Evolutionary conservation across 148 eudicot genomes (phyloP).

Genomic region (Vaccinium corymbosum): DNA sequence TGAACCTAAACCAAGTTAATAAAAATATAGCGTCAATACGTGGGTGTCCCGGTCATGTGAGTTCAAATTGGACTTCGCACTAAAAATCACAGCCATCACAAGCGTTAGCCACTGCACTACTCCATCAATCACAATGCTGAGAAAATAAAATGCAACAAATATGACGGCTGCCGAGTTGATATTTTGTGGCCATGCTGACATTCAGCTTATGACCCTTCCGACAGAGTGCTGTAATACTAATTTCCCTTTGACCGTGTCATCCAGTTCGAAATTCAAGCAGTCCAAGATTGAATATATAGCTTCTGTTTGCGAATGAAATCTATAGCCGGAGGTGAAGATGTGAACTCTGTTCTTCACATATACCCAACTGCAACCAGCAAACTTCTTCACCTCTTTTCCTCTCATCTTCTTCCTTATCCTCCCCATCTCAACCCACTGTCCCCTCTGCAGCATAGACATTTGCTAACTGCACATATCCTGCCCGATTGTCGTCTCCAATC

Average conservation of each 20-base stretch:
- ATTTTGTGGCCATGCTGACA: background rate
- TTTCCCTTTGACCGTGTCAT: slow-evolving; percentile 8
- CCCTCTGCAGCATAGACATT: slow-evolving; percentile 74
- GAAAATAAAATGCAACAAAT: background rate
- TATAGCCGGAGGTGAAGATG: slow-evolving; percentile 63
- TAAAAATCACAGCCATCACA: background rate
- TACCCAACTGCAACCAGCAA: slow-evolving; percentile 88
- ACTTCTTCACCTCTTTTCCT: slow-evolving; percentile 67
- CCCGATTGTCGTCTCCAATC: slow-evolving; percentile 61
- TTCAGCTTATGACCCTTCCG: background rate
- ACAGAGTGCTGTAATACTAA: background rate
- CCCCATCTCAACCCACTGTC: slow-evolving; percentile 80
- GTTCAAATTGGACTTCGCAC: background rate
- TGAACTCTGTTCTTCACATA: slow-evolving; percentile 45
- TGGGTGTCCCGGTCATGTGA: background rate
- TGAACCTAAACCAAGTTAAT: background rate
- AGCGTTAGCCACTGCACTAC: background rate
- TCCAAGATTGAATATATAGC: slow-evolving; percentile 45
- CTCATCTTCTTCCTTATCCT: slow-evolving; percentile 86
- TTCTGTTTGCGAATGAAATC: slow-evolving; percentile 43
- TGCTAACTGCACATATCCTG: slow-evolving; percentile 75
- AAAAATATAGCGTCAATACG: too few relatives aligned
- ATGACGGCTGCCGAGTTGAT: background rate
- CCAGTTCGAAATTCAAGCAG: slow-evolving; percentile 43
- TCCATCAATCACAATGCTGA: background rate